phyloP scores from a whole-genome alignment of 331 rosid genomes.

The Arachis monticola region DNA sequence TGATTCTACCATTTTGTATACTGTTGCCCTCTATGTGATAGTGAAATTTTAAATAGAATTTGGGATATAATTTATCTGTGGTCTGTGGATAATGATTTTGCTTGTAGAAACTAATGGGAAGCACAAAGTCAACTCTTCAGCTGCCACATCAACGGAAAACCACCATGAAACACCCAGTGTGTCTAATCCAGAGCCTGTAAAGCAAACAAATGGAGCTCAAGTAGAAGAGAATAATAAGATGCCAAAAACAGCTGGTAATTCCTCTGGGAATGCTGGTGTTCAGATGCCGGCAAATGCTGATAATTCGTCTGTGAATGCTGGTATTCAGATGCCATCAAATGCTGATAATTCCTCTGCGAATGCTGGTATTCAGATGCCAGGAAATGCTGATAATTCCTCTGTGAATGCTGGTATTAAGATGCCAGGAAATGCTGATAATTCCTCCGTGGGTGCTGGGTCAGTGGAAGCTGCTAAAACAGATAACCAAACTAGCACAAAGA shows the following conservation, averaged over 20 bases:
- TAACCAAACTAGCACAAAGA: slow-evolving; percentile 58
- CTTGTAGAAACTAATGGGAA: slow-evolving; percentile 62
- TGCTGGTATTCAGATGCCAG: neutral
- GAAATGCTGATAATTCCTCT: slow-evolving; percentile 50
- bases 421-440: no score
- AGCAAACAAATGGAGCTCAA: slow-evolving; percentile 48
- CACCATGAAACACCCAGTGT: slow-evolving; percentile 32
- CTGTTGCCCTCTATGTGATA: slow-evolving; percentile 29
- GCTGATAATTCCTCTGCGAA: neutral
- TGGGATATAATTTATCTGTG: slow-evolving; percentile 20
- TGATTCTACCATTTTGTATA: slow-evolving; percentile 24
- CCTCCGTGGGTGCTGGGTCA: slow-evolving; percentile 31
- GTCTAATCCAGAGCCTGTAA: slow-evolving; percentile 49
- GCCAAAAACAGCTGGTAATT: slow-evolving; percentile 39
- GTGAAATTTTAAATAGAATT: slow-evolving; percentile 32
- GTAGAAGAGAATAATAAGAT: slow-evolving; percentile 55
- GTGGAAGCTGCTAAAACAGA: slow-evolving; percentile 46
- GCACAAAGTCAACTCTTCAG: slow-evolving; percentile 46
- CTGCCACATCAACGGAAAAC: slow-evolving; percentile 42
- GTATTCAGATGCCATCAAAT: neutral
- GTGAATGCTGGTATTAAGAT: slow-evolving; percentile 20
- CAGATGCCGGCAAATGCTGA: slow-evolving; percentile 8
- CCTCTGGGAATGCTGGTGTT: slow-evolving; percentile 7
- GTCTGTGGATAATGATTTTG: slow-evolving; percentile 30
- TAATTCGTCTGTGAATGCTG: slow-evolving; percentile 50